Conservation (phyloP, 768 basidiomycete species). For the Macrocybe gigantea region DNA sequence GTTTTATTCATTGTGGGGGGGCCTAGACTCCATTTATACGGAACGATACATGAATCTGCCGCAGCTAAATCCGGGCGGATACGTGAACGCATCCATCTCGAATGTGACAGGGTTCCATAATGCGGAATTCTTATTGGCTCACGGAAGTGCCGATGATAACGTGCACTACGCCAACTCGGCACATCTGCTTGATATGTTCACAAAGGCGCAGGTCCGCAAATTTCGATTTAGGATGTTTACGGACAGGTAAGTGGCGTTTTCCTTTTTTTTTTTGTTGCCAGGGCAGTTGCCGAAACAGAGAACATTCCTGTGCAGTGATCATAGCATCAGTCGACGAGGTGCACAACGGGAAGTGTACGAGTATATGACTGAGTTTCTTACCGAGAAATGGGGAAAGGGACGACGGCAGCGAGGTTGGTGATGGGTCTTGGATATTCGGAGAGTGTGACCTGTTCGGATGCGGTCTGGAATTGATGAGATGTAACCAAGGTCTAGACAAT, state of each 20-base stretch:
- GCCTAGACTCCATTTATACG: conserved; percentile 88
- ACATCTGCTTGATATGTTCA: conserved; percentile 90
- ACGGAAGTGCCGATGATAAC: conserved; percentile 95
- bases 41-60: conserved; percentile 96
- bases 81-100: conserved; percentile 82
- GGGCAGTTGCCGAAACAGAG: too few species aligned
- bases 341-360: conserved; percentile 84
- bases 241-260: conserved; percentile 61
- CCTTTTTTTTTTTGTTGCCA: neutral
- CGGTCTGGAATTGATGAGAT: conserved; percentile 2
- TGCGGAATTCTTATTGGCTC: conserved; percentile 78
- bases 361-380: conserved; percentile 77
- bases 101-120: conserved; percentile 84
- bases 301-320: conserved; percentile 51
- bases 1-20: neutral
- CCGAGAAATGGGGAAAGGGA: conserved; percentile 93
- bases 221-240: conserved; percentile 96
- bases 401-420: conserved; percentile 60
- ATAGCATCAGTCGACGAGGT: conserved; percentile 64
- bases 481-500: conserved; percentile 6
- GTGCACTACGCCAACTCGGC: conserved; percentile 93
- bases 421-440: neutral
- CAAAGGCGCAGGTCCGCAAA: conserved; percentile 60
- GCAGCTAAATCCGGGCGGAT: conserved; percentile 74
- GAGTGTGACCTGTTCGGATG: conserved; percentile 1